Evolutionary conservation across 306 rosid species (phyloP).

Genomic region (Rosa multiflora): DNA sequence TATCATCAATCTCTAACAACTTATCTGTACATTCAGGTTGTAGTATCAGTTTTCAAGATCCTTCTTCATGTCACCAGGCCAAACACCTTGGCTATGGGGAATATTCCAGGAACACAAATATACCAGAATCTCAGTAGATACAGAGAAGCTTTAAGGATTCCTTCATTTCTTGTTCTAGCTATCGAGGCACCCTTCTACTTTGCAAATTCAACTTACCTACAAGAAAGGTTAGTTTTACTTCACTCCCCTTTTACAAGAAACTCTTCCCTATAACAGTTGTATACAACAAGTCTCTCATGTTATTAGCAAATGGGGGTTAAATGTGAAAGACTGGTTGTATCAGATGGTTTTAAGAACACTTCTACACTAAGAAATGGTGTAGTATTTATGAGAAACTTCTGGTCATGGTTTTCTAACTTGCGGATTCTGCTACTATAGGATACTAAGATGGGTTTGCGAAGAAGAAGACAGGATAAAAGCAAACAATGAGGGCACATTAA

Average conservation of each 20-base stretch:
- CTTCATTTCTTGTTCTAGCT: conserved; percentile 82
- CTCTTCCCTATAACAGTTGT: not conserved
- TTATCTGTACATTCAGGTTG: conserved; percentile 55
- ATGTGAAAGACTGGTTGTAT: not conserved
- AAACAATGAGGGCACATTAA: conserved; percentile 52
- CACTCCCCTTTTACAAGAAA: not conserved
- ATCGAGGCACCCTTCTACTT: conserved; percentile 94
- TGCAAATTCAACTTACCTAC: conserved; percentile 90
- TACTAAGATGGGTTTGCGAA: conserved; percentile 87
- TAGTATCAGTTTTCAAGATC: conserved; percentile 89
- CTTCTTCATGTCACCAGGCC: conserved; percentile 91
- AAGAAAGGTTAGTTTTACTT: conserved; percentile 70
- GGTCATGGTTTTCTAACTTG: conserved; percentile 27
- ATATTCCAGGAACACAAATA: conserved; percentile 80
- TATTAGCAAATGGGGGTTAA: not conserved
- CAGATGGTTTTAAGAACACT: not conserved
- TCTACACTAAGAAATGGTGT: not conserved
- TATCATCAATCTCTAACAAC: conserved; percentile 8
- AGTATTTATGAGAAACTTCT: conserved; percentile 16
- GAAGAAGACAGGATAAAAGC: conserved; percentile 79
- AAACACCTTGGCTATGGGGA: conserved; percentile 75
- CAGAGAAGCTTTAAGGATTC: conserved; percentile 72
- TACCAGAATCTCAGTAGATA: conserved; percentile 70
- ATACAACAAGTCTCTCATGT: not conserved
- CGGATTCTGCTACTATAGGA: conserved; percentile 45